Conservation (phyloP, 1,284 basidiomycete genomes). For the Pterula multifida region DNA sequence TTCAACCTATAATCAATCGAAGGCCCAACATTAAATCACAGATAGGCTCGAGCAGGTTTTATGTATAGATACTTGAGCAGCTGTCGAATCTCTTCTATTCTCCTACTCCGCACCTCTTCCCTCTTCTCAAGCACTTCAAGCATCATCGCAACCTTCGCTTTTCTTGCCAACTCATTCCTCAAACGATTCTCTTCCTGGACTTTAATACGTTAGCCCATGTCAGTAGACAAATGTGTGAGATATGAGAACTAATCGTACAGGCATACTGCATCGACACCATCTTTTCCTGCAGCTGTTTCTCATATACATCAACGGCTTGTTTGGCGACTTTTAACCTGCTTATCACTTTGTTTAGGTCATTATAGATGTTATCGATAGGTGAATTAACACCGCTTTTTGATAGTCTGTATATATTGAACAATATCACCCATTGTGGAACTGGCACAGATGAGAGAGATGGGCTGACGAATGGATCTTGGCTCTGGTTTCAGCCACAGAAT, state of each 20-base stretch:
- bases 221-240: not conserved
- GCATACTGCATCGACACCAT: not conserved
- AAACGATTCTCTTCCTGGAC: not conserved
- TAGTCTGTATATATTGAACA: too few species aligned
- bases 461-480: not conserved
- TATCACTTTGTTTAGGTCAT: not conserved
- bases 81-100: not conserved
- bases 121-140: not conserved
- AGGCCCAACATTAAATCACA: too few species aligned
- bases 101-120: not conserved
- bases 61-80: not conserved
- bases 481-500: not conserved
- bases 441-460: too few species aligned
- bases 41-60: too few species aligned
- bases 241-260: not conserved
- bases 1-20: not conserved
- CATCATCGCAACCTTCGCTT: not conserved
- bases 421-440: too few species aligned
- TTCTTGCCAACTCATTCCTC: not conserved
- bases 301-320: not conserved
- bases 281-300: not conserved
- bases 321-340: not conserved
- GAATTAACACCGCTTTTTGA: not conserved
- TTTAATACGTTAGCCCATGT: not conserved
- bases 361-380: not conserved